Percentiles rank a stretch among this genome's conserved stretches.
Conservation (phyloP, 192 early-diverging fungal genomes). For the Podila epigama region DNA sequence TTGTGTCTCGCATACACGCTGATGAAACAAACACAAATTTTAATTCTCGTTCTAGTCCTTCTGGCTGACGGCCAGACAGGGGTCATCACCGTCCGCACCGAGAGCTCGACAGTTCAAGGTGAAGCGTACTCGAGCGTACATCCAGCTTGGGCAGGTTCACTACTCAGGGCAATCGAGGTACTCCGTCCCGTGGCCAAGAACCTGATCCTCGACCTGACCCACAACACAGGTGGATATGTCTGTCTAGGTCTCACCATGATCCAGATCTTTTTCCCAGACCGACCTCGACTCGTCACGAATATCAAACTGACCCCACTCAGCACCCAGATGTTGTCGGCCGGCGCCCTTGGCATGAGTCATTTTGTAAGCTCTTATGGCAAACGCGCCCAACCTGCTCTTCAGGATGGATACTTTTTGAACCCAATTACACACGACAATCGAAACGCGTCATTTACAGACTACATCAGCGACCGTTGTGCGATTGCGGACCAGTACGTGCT, state of each 20-base stretch:
- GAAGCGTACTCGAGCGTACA: constrained; percentile 9
- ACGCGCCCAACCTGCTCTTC: not conserved
- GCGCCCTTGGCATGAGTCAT: constrained; percentile 9
- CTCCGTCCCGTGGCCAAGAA: constrained; percentile 19
- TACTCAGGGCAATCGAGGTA: constrained; percentile 21
- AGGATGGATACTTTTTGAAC: not conserved
- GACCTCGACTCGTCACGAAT: constrained; percentile 22
- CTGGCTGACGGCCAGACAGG: constrained; percentile 24
- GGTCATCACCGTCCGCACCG: constrained; percentile 23
- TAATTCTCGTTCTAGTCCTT: constrained; percentile 1
- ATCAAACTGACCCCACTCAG: constrained; percentile 15
- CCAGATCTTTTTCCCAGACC: constrained; percentile 27
- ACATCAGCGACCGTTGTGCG: constrained; percentile 17
- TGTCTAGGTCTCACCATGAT: constrained; percentile 20
- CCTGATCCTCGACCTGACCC: constrained; percentile 31
- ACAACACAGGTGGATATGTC: constrained; percentile 25
- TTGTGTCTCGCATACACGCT: not conserved
- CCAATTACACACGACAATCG: not conserved
- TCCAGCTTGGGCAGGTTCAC: constrained; percentile 12
- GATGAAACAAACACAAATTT: not conserved
- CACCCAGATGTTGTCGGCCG: constrained; percentile 4
- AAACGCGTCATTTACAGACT: constrained; percentile 24
- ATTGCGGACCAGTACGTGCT: constrained; percentile 9
- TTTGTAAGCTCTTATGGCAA: constrained; percentile 29
- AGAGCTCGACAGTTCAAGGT: constrained; percentile 10